Base-by-base conservation (phyloP, 2,329 filamentous ascomycete genomes). In the Chaetomiaceae sp. region DNA sequence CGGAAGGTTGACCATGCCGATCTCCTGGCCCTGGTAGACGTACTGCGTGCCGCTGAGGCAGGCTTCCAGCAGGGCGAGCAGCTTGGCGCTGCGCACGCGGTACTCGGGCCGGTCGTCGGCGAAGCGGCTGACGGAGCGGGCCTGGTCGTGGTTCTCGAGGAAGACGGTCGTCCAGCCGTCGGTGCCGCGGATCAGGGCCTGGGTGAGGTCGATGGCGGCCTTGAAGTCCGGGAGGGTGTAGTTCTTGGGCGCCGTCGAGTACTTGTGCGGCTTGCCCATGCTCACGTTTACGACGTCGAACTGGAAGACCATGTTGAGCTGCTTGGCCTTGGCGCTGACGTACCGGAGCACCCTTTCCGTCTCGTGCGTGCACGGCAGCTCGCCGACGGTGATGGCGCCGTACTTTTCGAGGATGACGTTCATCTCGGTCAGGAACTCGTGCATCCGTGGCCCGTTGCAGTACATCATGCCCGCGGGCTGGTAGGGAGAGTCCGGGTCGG, bases 281-380 rank as follows among this genome's bases (percentile, higher is more conserved):
- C 80, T 84, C 15, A 85, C 71, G 62, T 85, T 78, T 5, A 87
- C 81, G 6, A 84, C 75, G 59, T 83, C 80, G 57, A 84, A 84
- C 59, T 83, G 81, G 67, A 88, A 88, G 1, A 87, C 81, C 84
- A 88, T 88, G 64, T 83, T 78, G 42, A 88, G 69, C 66, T 87
- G 79, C 54, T 77, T 76, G 49, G 80, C 77, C 27, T 75, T 69
- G 1, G 79, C 75, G 6, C 77, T 76, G 11, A 87, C 81, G 58
- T 85, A 87, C 17, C 73, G 64, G 8, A 87, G 67, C 1, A 87
- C 82, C 34, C 79, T 72, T 2, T 68, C 66, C 27, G 78, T 74
- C 50, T 85, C 77, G 0, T 80, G 82, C 0, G 83, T 85, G 59
- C 78, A 70, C 0, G 84, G 83, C 31, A 87, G 78, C 67, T 89